Conservation (phyloP, 2,329 filamentous ascomycete genomes). For the Cryphonectria japonica region DNA sequence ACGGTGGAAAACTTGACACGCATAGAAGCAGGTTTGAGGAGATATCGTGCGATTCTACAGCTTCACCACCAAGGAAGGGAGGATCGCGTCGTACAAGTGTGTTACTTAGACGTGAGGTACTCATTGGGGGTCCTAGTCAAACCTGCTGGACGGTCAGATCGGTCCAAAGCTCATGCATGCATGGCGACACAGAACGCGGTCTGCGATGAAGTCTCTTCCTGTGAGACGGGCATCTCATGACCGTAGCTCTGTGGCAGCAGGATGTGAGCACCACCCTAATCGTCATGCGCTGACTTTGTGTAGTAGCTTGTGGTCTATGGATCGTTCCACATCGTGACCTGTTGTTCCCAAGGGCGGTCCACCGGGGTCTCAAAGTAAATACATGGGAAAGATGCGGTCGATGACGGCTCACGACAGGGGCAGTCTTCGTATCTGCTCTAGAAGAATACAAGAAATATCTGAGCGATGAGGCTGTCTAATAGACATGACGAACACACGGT, state of each 20-base stretch:
- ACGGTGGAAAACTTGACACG: not conserved
- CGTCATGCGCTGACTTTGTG: not conserved
- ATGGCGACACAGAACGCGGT: not conserved
- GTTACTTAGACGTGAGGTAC: not conserved
- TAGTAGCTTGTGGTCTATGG: not conserved
- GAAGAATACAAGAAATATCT: not conserved
- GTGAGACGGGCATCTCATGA: not conserved
- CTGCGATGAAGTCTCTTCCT: not conserved
- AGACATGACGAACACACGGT: not conserved
- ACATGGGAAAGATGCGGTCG: not conserved
- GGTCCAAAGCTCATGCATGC: not conserved
- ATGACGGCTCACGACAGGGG: not conserved
- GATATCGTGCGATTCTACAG: not conserved
- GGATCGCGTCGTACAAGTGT: not conserved
- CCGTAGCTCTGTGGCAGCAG: not conserved
- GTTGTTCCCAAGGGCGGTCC: not conserved
- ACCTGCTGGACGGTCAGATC: not conserved
- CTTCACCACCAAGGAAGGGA: too few species aligned
- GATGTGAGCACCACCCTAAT: not conserved
- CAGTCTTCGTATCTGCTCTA: not conserved
- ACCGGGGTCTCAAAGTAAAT: not conserved
- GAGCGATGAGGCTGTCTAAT: not conserved
- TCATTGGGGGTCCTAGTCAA: not conserved
- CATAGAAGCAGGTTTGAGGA: not conserved
- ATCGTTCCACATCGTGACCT: not conserved